Conservation (phyloP, 2,329 filamentous ascomycete genomes). For the Thelonectria blattea region DNA sequence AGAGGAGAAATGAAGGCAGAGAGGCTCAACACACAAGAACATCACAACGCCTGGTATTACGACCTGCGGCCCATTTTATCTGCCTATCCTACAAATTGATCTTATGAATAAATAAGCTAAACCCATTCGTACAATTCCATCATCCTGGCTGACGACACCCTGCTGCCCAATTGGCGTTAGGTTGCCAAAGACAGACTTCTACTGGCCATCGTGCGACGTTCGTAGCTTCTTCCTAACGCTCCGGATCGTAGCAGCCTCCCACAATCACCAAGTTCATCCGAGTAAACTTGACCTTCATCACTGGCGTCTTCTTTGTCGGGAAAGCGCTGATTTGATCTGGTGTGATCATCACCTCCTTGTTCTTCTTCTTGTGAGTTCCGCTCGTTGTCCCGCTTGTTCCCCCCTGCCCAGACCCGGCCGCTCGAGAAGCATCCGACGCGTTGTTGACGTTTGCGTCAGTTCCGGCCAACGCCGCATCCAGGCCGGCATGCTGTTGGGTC, state of each 20-base stretch:
- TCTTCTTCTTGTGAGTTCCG: constrained; percentile 70
- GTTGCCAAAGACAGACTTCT: too few relatives aligned
- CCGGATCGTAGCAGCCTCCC: constrained; percentile 72
- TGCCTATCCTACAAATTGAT: background rate
- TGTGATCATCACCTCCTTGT: constrained; percentile 87
- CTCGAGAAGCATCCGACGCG: constrained; percentile 37
- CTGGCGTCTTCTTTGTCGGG: constrained; percentile 93
- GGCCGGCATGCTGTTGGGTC: constrained; percentile 51
- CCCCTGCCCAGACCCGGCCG: constrained; percentile 36
- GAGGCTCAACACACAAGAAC: background rate
- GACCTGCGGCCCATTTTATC: background rate
- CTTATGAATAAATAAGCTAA: background rate
- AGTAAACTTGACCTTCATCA: constrained; percentile 92
- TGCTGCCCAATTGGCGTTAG: too few relatives aligned
- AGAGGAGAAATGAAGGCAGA: background rate
- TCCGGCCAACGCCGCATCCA: constrained; percentile 51
- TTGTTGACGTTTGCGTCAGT: constrained; percentile 46
- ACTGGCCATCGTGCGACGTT: background rate
- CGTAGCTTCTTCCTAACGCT: constrained; percentile 45
- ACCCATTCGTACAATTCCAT: background rate
- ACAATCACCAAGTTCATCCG: constrained; percentile 93
- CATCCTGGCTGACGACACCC: too few relatives aligned
- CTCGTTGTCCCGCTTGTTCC: constrained; percentile 37
- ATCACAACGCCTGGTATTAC: background rate
- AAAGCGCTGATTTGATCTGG: constrained; percentile 95